Percentiles rank a stretch among this genome's conserved stretches.
Evolutionary conservation across 2,329 filamentous ascomycete species (phyloP).

Genomic region (Colletotrichum abscissum): DNA sequence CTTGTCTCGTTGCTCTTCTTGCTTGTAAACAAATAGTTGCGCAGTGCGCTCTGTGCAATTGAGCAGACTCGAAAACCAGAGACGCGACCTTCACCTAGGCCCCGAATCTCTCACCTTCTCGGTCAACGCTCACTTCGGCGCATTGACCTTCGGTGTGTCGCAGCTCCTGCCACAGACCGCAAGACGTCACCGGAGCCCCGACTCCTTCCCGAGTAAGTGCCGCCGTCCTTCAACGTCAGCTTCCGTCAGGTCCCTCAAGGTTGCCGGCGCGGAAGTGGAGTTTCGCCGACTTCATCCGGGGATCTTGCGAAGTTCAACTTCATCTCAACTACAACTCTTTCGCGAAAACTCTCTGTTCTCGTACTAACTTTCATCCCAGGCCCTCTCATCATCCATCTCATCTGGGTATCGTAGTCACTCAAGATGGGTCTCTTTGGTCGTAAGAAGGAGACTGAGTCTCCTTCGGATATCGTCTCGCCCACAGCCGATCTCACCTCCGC

Average conservation of each 20-base stretch:
- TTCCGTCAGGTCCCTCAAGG: not conserved
- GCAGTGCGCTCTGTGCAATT: not conserved
- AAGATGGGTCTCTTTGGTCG: slow-evolving; percentile 14
- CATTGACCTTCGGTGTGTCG: slow-evolving; percentile 6
- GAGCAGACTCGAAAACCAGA: not conserved
- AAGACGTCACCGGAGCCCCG: not conserved
- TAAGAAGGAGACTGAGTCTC: slow-evolving; percentile 18
- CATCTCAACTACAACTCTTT: not conserved
- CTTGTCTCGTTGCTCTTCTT: not conserved
- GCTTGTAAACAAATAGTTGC: not conserved
- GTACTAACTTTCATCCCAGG: not conserved
- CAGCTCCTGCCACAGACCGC: not conserved
- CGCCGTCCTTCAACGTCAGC: not conserved
- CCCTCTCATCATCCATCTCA: not conserved
- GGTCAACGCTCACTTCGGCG: not conserved
- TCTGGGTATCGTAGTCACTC: not conserved
- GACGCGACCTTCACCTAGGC: not conserved
- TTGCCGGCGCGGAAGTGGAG: slow-evolving; percentile 1
- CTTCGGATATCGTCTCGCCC: slow-evolving; percentile 3
- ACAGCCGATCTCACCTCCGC: not conserved
- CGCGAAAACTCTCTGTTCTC: not conserved
- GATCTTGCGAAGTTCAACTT: not conserved
- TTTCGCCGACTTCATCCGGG: not conserved
- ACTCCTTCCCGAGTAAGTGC: not conserved
- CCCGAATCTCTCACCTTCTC: not conserved